Conservation (phyloP, 1,139 yeast species). For the Diutina neorugosa region DNA sequence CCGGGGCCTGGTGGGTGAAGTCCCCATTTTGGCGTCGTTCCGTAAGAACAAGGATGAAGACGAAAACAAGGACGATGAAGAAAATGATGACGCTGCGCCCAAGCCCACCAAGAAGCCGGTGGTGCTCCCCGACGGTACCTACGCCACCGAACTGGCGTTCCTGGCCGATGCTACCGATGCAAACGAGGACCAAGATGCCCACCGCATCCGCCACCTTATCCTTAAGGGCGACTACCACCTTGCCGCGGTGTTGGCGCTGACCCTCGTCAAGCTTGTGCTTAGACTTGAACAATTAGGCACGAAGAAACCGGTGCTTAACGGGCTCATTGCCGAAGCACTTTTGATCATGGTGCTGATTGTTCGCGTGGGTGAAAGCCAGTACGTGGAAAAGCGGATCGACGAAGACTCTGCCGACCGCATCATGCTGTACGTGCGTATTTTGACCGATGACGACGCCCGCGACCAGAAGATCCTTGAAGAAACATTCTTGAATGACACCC, state of each 20-base stretch:
- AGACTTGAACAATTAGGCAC: conserved; percentile 55
- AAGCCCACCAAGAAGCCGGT: conserved; percentile 50
- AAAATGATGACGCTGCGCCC: conserved; percentile 13
- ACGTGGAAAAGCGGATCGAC: conserved; percentile 68
- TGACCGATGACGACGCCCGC: conserved; percentile 45
- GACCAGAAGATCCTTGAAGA: conserved; percentile 40
- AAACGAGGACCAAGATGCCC: conserved; percentile 40
- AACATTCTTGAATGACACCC: conserved; percentile 83
- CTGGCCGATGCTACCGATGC: conserved; percentile 31
- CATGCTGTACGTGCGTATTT: conserved; percentile 65
- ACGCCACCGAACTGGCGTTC: conserved; percentile 90
- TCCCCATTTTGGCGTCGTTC: conserved; percentile 78
- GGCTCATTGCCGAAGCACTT: conserved; percentile 89
- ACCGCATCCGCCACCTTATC: conserved; percentile 62
- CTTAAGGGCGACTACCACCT: conserved; percentile 85
- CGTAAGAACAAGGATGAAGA: conserved; percentile 30
- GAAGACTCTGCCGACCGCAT: conserved; percentile 95
- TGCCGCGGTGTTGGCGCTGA: conserved; percentile 78
- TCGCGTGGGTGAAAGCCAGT: conserved; percentile 79
- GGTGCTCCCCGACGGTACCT: conserved; percentile 94
- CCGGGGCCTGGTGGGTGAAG: conserved; percentile 77
- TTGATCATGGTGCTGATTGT: conserved; percentile 84
- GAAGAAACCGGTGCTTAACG: conserved; percentile 52
- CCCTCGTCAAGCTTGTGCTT: conserved; percentile 79
- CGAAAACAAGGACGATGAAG: conserved; percentile 18